Conservation (phyloP, 768 basidiomycete species). For the Pisolithus albus region DNA sequence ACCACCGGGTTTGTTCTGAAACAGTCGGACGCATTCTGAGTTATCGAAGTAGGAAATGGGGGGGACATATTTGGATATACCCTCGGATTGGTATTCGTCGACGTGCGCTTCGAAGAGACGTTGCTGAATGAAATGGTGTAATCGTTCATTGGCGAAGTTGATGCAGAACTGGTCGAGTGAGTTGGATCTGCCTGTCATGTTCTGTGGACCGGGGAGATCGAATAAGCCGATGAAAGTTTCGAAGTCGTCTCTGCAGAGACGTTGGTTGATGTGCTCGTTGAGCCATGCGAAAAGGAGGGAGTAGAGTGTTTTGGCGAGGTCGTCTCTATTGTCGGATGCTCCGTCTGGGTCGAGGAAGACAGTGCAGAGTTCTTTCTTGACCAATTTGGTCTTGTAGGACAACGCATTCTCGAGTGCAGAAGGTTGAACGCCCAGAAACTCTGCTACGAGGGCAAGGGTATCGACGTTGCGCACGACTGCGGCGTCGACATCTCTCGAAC, state of each 20-base stretch:
- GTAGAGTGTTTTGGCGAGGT: constrained; percentile 89
- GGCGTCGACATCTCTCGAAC: constrained; percentile 80
- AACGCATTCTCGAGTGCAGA: constrained; percentile 70
- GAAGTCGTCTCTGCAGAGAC: constrained; percentile 90
- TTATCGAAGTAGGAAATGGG: constrained; percentile 84
- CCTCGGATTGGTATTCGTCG: constrained; percentile 79
- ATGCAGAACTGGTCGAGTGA: constrained; percentile 94
- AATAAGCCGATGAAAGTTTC: constrained; percentile 87
- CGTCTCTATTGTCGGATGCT: constrained; percentile 88
- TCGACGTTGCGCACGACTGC: constrained; percentile 88
- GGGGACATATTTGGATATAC: constrained; percentile 63
- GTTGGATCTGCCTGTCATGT: constrained; percentile 80
- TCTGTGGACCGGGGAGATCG: constrained; percentile 91
- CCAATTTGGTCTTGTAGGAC: constrained; percentile 86
- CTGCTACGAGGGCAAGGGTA: constrained; percentile 73
- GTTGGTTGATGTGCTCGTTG: constrained; percentile 93
- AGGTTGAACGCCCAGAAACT: constrained; percentile 81
- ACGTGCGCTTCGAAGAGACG: constrained; percentile 75
- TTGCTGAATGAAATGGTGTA: constrained; percentile 78
- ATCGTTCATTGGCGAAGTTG: constrained; percentile 92
- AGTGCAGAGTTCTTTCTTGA: constrained; percentile 96
- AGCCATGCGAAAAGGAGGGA: constrained; percentile 94
- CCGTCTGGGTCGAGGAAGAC: constrained; percentile 94
- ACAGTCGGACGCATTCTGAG: constrained; percentile 76
- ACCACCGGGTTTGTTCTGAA: constrained; percentile 84